Base-by-base conservation (phyloP, 495 filamentous ascomycete genomes). In the Ascobolus immersus region DNA sequence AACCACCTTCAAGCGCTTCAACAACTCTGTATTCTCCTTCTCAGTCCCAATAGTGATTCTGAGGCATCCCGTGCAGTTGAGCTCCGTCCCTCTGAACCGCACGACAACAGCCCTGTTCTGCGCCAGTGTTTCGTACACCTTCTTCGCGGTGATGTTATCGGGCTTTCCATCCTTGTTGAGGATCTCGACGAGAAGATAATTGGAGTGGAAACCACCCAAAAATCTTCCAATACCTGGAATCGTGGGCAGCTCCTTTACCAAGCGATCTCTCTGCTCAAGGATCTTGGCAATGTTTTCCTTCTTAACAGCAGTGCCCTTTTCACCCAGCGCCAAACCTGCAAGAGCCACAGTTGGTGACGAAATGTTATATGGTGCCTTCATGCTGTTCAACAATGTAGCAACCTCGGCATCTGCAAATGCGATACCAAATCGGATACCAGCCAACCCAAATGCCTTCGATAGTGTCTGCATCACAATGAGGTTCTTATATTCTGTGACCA, bases 381-480 rank as follows among this genome's bases (percentile, higher is more conserved):
- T 55, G 42, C 60, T 77, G 52, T 96, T 96, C 10, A 94, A 61
- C 13, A 96, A 54, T 7, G 50, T 41, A 7, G 74, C 71, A 35
- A 80, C 64, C 2, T 55, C 54, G 0, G 59, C 50, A 3, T 55
- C 47, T 1, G 71, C 57, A 40, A 80, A 79, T 1, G 65, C 67
- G 0, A 57, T 69, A 13, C 74, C 74, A 1, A 80, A 53, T 3
- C 86, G 63, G 44, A 94, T 92, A 11, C 86, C 86, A 2, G 86
- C 86, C 37, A 96, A 62, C 2, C 86, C 86, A 45, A 96, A 96
- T 1, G 78, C 86, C 53, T 96, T 96, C 45, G 75, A 82, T 9
- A 93, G 58, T 1, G 86, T 94, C 57, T 96, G 86, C 81, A 93
- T 86, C 22, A 96, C 80, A 14, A 92, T 81, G 8, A 96, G 60